Evolutionary conservation across 2,329 filamentous ascomycete species (phyloP).

Genomic region (Fusarium haematococcum): DNA sequence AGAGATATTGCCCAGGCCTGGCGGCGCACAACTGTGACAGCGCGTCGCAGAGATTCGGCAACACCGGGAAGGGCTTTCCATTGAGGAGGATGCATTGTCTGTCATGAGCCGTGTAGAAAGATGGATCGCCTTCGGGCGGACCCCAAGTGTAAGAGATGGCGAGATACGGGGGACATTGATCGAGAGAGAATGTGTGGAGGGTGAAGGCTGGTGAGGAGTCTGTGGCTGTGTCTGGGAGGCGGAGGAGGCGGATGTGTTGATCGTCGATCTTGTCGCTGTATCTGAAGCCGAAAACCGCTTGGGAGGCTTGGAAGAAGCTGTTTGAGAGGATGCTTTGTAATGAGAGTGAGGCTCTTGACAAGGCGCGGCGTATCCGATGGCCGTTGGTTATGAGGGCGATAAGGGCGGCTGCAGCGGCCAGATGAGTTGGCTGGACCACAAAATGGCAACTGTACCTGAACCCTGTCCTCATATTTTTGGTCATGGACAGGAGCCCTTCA

Average conservation of each 20-base stretch:
- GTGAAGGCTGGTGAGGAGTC: conserved; percentile 13
- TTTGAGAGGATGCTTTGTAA: background rate
- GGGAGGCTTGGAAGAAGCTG: background rate
- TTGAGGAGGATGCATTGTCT: conserved; percentile 19
- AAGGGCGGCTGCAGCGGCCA: background rate
- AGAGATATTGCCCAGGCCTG: conserved; percentile 30
- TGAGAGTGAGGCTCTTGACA: background rate
- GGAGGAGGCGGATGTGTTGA: conserved; percentile 31
- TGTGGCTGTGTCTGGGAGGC: conserved; percentile 17
- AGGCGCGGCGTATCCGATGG: background rate
- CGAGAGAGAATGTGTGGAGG: conserved; percentile 29
- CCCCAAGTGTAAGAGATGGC: conserved; percentile 46
- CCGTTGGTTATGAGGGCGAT: background rate
- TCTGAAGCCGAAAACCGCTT: background rate
- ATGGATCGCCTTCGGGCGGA: background rate
- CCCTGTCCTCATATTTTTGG: background rate
- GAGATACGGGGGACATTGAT: conserved; percentile 31
- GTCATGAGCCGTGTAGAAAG: conserved; percentile 4
- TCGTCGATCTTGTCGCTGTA: conserved; percentile 22
- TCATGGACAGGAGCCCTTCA: background rate
- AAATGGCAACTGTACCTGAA: background rate
- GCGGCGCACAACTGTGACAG: conserved; percentile 17
- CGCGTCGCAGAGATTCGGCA: conserved; percentile 31
- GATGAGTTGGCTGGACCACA: background rate
- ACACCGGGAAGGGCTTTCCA: conserved; percentile 22